A percentile compares a stretch with the other conserved stretches of the same genome.
phyloP scores from a whole-genome alignment of 768 basidiomycete species.

The Lactarius tabidus region DNA sequence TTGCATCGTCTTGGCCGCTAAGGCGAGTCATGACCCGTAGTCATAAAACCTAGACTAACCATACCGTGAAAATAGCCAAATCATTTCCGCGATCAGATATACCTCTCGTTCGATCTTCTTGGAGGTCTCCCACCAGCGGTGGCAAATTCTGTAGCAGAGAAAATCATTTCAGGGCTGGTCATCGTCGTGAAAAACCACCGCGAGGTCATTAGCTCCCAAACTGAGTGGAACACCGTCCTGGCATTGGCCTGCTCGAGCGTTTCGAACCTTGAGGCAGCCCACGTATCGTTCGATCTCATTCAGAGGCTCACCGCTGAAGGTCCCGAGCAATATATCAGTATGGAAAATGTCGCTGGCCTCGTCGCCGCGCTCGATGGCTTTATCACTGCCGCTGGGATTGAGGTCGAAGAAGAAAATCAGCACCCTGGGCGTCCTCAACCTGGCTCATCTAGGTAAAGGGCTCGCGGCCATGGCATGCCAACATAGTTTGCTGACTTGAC shows the following conservation, averaged over 20 bases:
- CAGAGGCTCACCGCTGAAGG: conserved; percentile 58
- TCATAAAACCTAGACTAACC: background rate
- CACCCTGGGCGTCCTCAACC: conserved; percentile 48
- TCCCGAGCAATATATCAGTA: conserved; percentile 54
- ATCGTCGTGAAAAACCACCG: conserved; percentile 74
- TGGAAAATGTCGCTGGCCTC: conserved; percentile 79
- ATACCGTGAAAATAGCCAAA: conserved; percentile 47
- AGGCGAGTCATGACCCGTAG: conserved; percentile 44
- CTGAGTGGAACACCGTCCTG: conserved; percentile 94
- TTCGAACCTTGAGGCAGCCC: conserved; percentile 81
- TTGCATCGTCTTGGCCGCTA: conserved; percentile 76
- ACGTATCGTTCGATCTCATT: conserved; percentile 79
- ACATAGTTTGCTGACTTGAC: conserved; percentile 14
- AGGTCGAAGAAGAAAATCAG: conserved; percentile 54
- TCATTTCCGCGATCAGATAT: conserved; percentile 83
- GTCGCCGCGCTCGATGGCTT: conserved; percentile 86
- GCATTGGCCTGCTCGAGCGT: conserved; percentile 83
- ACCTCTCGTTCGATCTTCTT: conserved; percentile 88
- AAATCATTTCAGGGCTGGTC: conserved; percentile 79
- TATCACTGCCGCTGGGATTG: conserved; percentile 62
- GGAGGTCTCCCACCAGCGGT: conserved; percentile 72
- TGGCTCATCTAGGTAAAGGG: conserved; percentile 47
- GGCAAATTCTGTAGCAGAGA: conserved; percentile 88
- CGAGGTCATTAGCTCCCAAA: conserved; percentile 76
- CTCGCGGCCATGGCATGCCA: background rate